Evolutionary conservation across 352 stramenopile genomes (phyloP), one percentile per base, ranked within the genome.

Genomic region (Plasmopara viticola): DNA sequence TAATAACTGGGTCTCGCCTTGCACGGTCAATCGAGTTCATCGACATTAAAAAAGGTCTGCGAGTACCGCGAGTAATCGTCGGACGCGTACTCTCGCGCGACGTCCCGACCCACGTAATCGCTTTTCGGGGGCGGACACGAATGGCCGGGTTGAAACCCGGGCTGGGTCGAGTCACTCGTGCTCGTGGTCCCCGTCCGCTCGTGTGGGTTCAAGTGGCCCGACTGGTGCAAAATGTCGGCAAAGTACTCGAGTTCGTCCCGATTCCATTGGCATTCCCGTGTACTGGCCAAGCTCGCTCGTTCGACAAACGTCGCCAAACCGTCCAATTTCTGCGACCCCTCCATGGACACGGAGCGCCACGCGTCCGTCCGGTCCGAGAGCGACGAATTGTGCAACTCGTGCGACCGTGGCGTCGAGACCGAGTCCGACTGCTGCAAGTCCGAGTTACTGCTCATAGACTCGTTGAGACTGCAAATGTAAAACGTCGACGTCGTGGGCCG

Each of bases 11-110:
- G 31, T 35, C 31, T 2, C 6, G 6, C 2, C 10, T 0, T 35
- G 0, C 10, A 12, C 6, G 20, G 2, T 63, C 54, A 85, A 42
- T 85, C 74, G 29, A 85, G 57, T 43, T 85, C 74, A 38, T 85
- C 74, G 31, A 83, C 70, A 51, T 59, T 78, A 57, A 83, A 82
- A 62, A 66, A 72, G 52, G 79, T 64, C 3, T 70, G 40, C 12
- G 31, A 12, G 31, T 25, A 25, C 20, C 20, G 20, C 20, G 48
- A 50, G 20, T 28, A 54, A 15, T 61, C 51, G 15, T 68, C 60
- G 25, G 28, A 49, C 14, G 43, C 38, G 39, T 56, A 66, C 38
- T 34, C 61, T 18, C 44, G 39, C 17, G 51, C 47, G 12, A 25
- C 20, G 56, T 17, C 18, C 29, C 47, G 28, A 56, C 57, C 3